Percentiles rank a stretch among this genome's conserved stretches.
Evolutionary conservation across 805 yeast species (phyloP).

Genomic region (Myxozyma nipponensis): DNA sequence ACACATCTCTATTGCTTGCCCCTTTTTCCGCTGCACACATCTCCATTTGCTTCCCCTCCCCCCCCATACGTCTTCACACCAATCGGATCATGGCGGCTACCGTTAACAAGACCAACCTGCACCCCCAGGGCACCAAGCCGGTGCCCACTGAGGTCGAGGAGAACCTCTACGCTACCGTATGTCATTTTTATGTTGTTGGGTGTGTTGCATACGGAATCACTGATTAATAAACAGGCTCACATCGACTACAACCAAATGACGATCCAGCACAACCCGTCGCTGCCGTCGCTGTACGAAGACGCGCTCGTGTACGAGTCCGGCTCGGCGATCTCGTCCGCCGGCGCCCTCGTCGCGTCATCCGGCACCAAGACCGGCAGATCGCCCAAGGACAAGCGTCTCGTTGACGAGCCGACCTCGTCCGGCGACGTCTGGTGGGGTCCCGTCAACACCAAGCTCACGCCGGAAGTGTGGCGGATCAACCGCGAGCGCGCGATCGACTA

Average conservation of each 20-base stretch:
- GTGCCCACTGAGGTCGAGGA: slow-evolving; percentile 43
- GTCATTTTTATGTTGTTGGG: not conserved
- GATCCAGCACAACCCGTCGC: slow-evolving; percentile 78
- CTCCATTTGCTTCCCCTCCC: too few species aligned
- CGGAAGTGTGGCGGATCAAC: slow-evolving; percentile 90
- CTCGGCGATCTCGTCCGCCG: slow-evolving; percentile 85
- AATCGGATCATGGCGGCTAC: slow-evolving; percentile 1
- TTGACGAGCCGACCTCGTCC: slow-evolving; percentile 82
- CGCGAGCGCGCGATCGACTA: slow-evolving; percentile 96
- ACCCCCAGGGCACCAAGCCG: slow-evolving; percentile 44
- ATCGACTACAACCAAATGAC: slow-evolving; percentile 42
- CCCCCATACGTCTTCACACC: not conserved
- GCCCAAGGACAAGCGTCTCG: slow-evolving; percentile 96
- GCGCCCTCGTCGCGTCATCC: slow-evolving; percentile 93
- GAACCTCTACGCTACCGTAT: slow-evolving; percentile 36
- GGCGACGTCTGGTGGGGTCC: slow-evolving; percentile 99
- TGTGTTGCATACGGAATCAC: not conserved
- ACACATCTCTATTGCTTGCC: too few species aligned
- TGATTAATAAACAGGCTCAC: slow-evolving; percentile 35
- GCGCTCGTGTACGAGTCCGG: slow-evolving; percentile 79
- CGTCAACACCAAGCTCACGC: slow-evolving; percentile 90
- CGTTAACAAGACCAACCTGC: slow-evolving; percentile 43
- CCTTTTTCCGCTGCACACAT: too few species aligned
- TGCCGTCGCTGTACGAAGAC: slow-evolving; percentile 91
- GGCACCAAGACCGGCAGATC: slow-evolving; percentile 97